A percentile compares a stretch with the other conserved stretches of the same genome.
phyloP scores from a whole-genome alignment of 2,329 filamentous ascomycete species.

The Aspergillus neotritici region DNA sequence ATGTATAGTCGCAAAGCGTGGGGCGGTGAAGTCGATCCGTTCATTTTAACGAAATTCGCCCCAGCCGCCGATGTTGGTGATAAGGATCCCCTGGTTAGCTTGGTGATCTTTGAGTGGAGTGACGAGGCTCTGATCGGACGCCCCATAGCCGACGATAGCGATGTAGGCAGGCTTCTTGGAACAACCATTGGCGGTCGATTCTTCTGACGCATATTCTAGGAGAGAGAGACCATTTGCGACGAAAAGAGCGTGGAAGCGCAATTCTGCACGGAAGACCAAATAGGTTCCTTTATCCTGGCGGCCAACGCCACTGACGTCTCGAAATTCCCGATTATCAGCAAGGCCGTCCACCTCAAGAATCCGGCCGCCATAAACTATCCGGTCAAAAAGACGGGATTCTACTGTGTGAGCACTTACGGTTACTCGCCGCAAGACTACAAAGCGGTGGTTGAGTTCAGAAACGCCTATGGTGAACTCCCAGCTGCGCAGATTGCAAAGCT shows the following conservation, averaged over 20 bases:
- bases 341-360: conserved; percentile 75
- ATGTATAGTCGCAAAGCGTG: conserved; percentile 91
- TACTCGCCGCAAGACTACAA: conserved; percentile 65
- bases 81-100: conserved; percentile 68
- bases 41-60: conserved; percentile 78
- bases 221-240: conserved; percentile 71
- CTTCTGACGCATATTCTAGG: conserved; percentile 30
- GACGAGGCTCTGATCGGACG: conserved; percentile 76
- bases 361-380: conserved; percentile 69
- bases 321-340: conserved; percentile 66
- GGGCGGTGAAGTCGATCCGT: conserved; percentile 83
- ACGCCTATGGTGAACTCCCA: conserved; percentile 91
- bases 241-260: conserved; percentile 61
- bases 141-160: conserved; percentile 49
- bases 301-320: conserved; percentile 68
- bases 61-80: conserved; percentile 54
- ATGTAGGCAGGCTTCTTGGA: conserved; percentile 41
- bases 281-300: conserved; percentile 78
- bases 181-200: neutral
- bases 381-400: conserved; percentile 88
- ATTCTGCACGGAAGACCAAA: conserved; percentile 68
- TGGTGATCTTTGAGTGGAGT: conserved; percentile 91
- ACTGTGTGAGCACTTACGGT: conserved; percentile 77
- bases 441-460: conserved; percentile 84
- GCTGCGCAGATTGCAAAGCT: conserved; percentile 95